Evolutionary conservation across 768 basidiomycete genomes (phyloP), one percentile per base, ranked within the genome.

Genomic region (Suillus tomentosus): DNA sequence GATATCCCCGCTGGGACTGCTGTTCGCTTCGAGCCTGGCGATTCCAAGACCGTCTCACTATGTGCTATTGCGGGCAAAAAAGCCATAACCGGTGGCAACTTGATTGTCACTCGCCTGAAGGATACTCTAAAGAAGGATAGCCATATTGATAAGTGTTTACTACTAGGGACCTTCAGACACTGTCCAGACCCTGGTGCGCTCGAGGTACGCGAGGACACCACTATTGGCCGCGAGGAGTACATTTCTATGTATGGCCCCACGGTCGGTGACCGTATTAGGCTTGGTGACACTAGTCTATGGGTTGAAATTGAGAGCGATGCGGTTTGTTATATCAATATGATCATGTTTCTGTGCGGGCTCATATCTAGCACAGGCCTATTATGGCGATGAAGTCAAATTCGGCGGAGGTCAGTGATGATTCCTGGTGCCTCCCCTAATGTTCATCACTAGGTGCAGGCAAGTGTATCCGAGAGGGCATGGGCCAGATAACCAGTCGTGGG

Each of bases 321-420:
- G 77, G 91, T 91, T 67, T 60, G 71, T 63, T 57, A 27, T 5
- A 58, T 54, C 15, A 17, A 3, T 9, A 36, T n/a, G 15, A 31
- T 47, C 27, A 39, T 42, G 24, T 43, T 57, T 15, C 11, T 42
- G 5, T 43, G 51, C 66, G 27, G 42, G 6, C 59, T 31, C 17
- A 62, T 66, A 34, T 39, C 2, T 2, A 27, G 39, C 24, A 37
- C 64, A 93, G 88, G 92, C 96, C 5, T 80, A 87, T 4, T 96
- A 97, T 72, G 97, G 96, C 2, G 96, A 99, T 64, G 96, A 99
- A 77, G 91, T 93, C 78, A 99, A 98, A 78, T 99, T 99, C 70
- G 97, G 97, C 9, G 96, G 95, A 71, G 96, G 94, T 88, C 70
- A 66, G 78, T 65, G 48, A 15, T 53, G 0, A 13, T 8, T 24